A percentile compares a stretch with the other conserved stretches of the same genome.
Evolutionary conservation across 1,284 basidiomycete species (phyloP).

Genomic region (Bjerkandera adusta): DNA sequence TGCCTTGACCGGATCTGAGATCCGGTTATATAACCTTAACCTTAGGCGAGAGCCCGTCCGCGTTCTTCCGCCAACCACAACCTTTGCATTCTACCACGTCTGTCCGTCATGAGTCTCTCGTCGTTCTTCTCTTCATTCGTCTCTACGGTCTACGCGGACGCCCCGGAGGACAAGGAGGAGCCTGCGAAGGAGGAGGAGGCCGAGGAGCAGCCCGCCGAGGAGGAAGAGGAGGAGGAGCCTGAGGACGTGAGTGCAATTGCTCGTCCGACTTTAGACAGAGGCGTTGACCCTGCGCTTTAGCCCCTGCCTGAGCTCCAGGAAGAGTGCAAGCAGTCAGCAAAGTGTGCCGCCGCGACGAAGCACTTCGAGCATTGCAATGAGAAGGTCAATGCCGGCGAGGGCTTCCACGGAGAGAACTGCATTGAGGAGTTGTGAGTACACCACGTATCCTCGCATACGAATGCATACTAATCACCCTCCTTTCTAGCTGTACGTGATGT

Average conservation of each 20-base stretch:
- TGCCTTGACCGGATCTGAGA: not conserved
- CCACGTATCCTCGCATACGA: conserved; percentile 8
- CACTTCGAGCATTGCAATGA: conserved; percentile 93
- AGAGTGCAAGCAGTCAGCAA: conserved; percentile 67
- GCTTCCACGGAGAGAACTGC: conserved; percentile 87
- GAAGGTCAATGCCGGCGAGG: conserved; percentile 79
- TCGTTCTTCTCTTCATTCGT: conserved; percentile 48
- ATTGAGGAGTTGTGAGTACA: conserved; percentile 81
- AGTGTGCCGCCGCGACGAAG: conserved; percentile 71
- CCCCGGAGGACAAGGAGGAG: conserved; percentile 42
- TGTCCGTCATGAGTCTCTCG: conserved; percentile 35
- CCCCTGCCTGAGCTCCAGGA: conserved; percentile 65
- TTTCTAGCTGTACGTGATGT: conserved; percentile 11
- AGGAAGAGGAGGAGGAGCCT: conserved; percentile 60
- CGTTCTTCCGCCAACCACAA: conserved; percentile 4
- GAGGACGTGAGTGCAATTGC: conserved; percentile 67
- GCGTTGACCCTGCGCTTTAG: conserved; percentile 35
- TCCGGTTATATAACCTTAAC: conserved; percentile 4
- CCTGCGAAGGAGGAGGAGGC: conserved; percentile 25
- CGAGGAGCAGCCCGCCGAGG: conserved; percentile 38
- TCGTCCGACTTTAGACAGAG: conserved; percentile 2
- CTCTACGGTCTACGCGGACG: conserved; percentile 53
- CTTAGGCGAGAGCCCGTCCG: conserved; percentile 6
- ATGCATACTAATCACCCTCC: not conserved
- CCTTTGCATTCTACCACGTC: not conserved